A percentile compares a stretch with the other conserved stretches of the same genome.
phyloP scores from a whole-genome alignment of 768 basidiomycete genomes.

The Mycena belliarum region DNA sequence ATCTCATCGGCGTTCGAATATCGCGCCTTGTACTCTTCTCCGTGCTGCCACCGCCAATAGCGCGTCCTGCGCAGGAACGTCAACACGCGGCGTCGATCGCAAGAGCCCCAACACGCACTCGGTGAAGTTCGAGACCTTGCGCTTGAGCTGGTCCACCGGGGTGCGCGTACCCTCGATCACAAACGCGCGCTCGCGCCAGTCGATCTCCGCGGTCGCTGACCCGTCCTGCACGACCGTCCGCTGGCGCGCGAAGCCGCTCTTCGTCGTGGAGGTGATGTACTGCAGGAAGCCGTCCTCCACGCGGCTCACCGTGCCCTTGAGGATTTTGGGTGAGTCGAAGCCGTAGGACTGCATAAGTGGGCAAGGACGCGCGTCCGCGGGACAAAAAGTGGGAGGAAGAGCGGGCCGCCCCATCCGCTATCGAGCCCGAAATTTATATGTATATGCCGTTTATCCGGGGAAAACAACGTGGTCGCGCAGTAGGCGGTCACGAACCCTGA shows the following conservation, averaged over 20 bases:
- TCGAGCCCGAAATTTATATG: too few relatives aligned
- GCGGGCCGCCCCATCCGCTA: too few relatives aligned
- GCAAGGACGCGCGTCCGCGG: too few relatives aligned
- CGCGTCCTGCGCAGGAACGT: neutral
- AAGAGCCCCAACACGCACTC: neutral
- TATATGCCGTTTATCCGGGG: too few relatives aligned
- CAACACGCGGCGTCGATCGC: too few relatives aligned
- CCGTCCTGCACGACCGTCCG: neutral
- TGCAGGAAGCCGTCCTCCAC: neutral
- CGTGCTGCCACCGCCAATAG: slow-evolving; percentile 5
- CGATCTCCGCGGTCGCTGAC: neutral
- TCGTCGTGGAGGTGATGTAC: slow-evolving; percentile 3
- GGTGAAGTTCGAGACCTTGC: slow-evolving; percentile 4
- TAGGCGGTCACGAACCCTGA: too few relatives aligned
- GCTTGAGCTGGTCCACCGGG: neutral
- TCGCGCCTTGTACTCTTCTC: slow-evolving; percentile 7
- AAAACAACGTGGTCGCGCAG: too few relatives aligned
- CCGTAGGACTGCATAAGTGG: slow-evolving; percentile 1
- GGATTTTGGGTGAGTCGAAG: slow-evolving; percentile 2
- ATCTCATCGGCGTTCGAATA: neutral
- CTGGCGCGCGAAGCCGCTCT: neutral
- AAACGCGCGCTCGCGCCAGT: slow-evolving; percentile 6
- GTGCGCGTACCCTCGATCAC: neutral
- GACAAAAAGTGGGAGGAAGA: too few relatives aligned
- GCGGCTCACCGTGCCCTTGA: neutral